Percentiles rank a stretch among this genome's conserved stretches.
Evolutionary conservation across 345 rosid genomes (phyloP).

Genomic region (Lenwebbia sp.): DNA sequence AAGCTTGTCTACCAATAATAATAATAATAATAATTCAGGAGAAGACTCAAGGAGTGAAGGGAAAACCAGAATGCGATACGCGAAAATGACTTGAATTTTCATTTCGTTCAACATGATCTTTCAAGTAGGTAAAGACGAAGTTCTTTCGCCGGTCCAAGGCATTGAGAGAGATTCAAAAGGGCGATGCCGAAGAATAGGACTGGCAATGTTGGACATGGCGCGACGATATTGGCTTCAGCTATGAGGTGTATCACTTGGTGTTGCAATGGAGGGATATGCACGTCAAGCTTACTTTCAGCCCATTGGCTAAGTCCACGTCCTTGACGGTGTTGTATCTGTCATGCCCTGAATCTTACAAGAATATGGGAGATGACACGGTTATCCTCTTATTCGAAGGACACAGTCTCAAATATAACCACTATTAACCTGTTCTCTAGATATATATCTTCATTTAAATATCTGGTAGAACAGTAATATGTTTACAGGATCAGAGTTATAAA

Average conservation of each 20-base stretch:
- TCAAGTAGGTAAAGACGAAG: not conserved
- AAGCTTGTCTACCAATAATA: not conserved
- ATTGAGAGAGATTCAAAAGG: not conserved
- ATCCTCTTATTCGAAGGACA: too few relatives aligned
- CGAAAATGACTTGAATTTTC: not conserved
- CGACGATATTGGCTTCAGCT: not conserved
- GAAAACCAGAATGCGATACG: not conserved
- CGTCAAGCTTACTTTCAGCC: not conserved
- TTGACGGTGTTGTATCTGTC: not conserved
- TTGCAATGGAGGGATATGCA: not conserved
- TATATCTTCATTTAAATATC: too few relatives aligned
- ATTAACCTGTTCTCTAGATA: too few relatives aligned
- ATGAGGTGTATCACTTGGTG: not conserved
- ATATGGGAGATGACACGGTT: too few relatives aligned
- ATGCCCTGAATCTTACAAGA: too few relatives aligned
- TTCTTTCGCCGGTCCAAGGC: not conserved
- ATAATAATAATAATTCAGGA: too few relatives aligned
- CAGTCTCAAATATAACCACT: too few relatives aligned
- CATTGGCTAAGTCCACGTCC: not conserved
- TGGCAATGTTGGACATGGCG: not conserved
- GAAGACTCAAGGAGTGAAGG: not conserved
- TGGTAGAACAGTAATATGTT: too few relatives aligned
- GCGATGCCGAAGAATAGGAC: not conserved
- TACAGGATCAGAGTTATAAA: too few relatives aligned
- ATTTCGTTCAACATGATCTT: not conserved